A percentile compares a stretch with the other conserved stretches of the same genome.
Conservation (phyloP, 2,329 filamentous ascomycete genomes). For the Penicillium corylophilum region DNA sequence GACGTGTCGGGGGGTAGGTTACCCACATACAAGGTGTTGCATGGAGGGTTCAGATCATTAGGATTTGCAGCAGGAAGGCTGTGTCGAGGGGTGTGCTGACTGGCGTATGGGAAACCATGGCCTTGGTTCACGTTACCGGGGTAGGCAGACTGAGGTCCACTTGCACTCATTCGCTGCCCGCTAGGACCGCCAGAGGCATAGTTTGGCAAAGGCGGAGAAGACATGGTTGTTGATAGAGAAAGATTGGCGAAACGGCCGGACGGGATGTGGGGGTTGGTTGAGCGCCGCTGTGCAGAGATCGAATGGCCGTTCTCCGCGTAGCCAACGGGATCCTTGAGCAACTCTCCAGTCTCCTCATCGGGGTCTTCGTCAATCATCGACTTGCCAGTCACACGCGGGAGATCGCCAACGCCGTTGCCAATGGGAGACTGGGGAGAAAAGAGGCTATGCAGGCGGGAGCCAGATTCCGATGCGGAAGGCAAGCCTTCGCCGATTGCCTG, state of each 20-base stretch:
- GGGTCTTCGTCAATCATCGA: constrained; percentile 64
- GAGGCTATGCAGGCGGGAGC: constrained; percentile 53
- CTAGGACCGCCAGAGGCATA: constrained; percentile 51
- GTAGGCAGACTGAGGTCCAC: constrained; percentile 55
- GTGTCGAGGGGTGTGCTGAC: constrained; percentile 59
- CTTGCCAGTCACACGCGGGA: constrained; percentile 57
- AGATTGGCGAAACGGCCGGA: constrained; percentile 67
- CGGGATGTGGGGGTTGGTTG: constrained; percentile 70
- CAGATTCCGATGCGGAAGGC: constrained; percentile 49
- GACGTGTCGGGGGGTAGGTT: constrained; percentile 90
- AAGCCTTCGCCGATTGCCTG: constrained; percentile 53
- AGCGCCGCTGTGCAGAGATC: constrained; percentile 55
- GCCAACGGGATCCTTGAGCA: constrained; percentile 63
- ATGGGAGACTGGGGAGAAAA: constrained; percentile 63
- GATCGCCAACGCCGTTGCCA: constrained; percentile 53
- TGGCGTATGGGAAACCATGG: constrained; percentile 56
- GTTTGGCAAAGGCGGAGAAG: constrained; percentile 56
- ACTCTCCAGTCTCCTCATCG: constrained; percentile 62
- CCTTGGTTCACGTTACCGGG: constrained; percentile 58
- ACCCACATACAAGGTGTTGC: constrained; percentile 97
- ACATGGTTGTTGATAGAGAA: constrained; percentile 67
- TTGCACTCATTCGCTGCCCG: constrained; percentile 46
- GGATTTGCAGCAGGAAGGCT: constrained; percentile 86
- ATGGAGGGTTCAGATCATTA: constrained; percentile 93
- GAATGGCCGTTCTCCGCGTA: constrained; percentile 69